Conservation (phyloP, 805 yeast genomes). For the Torulaspora franciscae region DNA sequence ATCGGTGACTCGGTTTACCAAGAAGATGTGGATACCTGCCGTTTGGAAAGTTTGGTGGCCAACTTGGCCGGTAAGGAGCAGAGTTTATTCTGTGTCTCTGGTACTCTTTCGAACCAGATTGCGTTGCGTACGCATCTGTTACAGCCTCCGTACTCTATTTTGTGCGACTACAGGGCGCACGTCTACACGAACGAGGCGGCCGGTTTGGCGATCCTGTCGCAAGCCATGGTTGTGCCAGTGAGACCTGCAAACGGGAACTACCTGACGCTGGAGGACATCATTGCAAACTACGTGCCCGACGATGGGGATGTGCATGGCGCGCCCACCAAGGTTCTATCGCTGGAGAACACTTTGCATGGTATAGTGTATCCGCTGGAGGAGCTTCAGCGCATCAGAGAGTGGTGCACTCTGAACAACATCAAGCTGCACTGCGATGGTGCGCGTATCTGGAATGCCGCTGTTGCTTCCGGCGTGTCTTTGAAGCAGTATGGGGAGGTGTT, state of each 20-base stretch:
- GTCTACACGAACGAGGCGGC: slow-evolving; percentile 84
- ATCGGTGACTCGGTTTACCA: slow-evolving; percentile 86
- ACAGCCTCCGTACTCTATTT: slow-evolving; percentile 71
- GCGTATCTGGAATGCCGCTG: slow-evolving; percentile 88
- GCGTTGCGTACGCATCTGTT: slow-evolving; percentile 68
- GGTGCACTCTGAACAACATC: slow-evolving; percentile 57
- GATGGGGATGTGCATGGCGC: slow-evolving; percentile 85
- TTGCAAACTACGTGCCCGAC: slow-evolving; percentile 55
- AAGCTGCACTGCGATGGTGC: slow-evolving; percentile 89
- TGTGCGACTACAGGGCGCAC: slow-evolving; percentile 85
- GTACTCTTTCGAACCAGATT: slow-evolving; percentile 86
- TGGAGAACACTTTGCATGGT: slow-evolving; percentile 89
- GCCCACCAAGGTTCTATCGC: slow-evolving; percentile 76
- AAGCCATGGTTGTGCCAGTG: slow-evolving; percentile 86
- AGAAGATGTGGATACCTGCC: slow-evolving; percentile 69
- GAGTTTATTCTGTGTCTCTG: slow-evolving; percentile 79
- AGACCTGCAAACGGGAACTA: slow-evolving; percentile 70
- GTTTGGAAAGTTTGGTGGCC: slow-evolving; percentile 60
- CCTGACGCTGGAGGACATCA: slow-evolving; percentile 75
- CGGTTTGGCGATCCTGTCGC: slow-evolving; percentile 82
- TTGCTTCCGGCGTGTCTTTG: slow-evolving; percentile 57
- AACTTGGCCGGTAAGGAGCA: slow-evolving; percentile 72
- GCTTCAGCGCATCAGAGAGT: slow-evolving; percentile 60
- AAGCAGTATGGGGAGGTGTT: slow-evolving; percentile 68
- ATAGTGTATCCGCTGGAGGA: slow-evolving; percentile 76